Evolutionary conservation across 140 eudicot species (phyloP).

Genomic region (Oenanthe javanica): DNA sequence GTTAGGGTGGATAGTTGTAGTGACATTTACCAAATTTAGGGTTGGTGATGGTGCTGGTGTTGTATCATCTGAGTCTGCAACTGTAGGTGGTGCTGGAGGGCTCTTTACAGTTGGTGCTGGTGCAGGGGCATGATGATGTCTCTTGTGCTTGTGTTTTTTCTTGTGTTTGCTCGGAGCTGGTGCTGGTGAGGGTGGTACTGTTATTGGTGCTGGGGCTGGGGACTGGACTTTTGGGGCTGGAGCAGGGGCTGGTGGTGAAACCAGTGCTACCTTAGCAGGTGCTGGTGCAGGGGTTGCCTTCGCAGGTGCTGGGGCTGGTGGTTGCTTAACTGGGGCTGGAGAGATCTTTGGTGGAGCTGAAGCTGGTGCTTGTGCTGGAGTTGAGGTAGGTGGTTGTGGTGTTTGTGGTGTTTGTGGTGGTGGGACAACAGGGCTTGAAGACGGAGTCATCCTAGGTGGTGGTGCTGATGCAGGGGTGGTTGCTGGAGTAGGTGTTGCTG

Average conservation of each 20-base stretch:
- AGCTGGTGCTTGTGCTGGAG: constrained; percentile 42
- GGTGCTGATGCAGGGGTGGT: constrained; percentile 41
- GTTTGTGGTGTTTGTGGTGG: too few relatives aligned
- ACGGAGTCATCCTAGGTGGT: constrained; percentile 29
- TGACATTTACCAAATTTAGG: constrained; percentile 49
- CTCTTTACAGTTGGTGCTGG: constrained; percentile 67
- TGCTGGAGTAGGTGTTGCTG: constrained; percentile 20
- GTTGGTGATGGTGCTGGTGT: constrained; percentile 81
- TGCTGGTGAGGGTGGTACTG: constrained; percentile 69
- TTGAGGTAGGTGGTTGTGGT: constrained; percentile 47
- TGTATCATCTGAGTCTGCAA: constrained; percentile 42
- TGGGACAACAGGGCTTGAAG: constrained; percentile 36
- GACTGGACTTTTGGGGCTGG: constrained; percentile 45
- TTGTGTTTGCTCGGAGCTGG: constrained; percentile 61
- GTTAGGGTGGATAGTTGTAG: not conserved
- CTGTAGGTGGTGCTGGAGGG: constrained; percentile 85
- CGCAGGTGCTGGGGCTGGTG: constrained; percentile 15
- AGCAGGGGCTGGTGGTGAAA: constrained; percentile 45
- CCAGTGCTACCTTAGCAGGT: constrained; percentile 35
- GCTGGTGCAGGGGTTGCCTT: constrained; percentile 42
- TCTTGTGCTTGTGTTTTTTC: constrained; percentile 61
- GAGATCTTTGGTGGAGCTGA: constrained; percentile 28
- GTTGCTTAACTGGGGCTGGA: constrained; percentile 7
- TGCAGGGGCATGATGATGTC: constrained; percentile 92
- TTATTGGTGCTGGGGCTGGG: constrained; percentile 48